These are phyloP conservation scores for Aspergillus chevalieri DNA, from an alignment of 2,329 filamentous ascomycete genomes.

Conservation along the genomic window DNA sequence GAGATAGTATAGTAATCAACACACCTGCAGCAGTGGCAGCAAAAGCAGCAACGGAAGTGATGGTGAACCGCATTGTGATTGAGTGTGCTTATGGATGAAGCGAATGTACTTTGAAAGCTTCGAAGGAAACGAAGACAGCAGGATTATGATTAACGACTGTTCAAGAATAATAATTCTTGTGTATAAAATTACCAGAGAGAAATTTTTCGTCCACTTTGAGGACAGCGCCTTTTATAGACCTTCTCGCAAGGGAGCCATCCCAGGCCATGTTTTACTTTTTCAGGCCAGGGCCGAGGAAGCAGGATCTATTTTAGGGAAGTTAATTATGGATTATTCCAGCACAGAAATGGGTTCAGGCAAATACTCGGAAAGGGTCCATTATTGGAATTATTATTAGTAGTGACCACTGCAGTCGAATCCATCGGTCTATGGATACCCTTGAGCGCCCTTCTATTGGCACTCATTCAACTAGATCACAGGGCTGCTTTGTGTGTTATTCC, in stretches of 20 bases:
- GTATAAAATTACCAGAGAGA: no score
- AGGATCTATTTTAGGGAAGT: not conserved
- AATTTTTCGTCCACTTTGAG: not conserved
- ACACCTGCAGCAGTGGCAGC: slow-evolving; percentile 26
- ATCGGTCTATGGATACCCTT: no score
- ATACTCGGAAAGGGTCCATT: no score
- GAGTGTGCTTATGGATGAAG: not conserved
- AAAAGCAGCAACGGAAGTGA: slow-evolving; percentile 21
- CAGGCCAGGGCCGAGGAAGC: not conserved
- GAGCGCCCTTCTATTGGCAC: no score
- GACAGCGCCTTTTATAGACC: not conserved
- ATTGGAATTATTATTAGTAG: not conserved
- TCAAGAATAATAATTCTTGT: no score
- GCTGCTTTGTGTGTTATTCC: no score
- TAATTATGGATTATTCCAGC: not conserved
- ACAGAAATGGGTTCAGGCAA: not conserved
- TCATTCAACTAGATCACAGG: no score
- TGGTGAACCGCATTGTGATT: slow-evolving; percentile 23
- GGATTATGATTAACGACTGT: no score
- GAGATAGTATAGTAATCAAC: not conserved
- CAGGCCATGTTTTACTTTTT: not conserved
- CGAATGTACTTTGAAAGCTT: not conserved
- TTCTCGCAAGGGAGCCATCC: not conserved
- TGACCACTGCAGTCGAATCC: not conserved
- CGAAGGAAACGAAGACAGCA: not conserved